Percentiles rank a stretch among this genome's conserved stretches.
phyloP scores from a whole-genome alignment of 2,329 filamentous ascomycete species.

The Colletotrichum tabaci region DNA sequence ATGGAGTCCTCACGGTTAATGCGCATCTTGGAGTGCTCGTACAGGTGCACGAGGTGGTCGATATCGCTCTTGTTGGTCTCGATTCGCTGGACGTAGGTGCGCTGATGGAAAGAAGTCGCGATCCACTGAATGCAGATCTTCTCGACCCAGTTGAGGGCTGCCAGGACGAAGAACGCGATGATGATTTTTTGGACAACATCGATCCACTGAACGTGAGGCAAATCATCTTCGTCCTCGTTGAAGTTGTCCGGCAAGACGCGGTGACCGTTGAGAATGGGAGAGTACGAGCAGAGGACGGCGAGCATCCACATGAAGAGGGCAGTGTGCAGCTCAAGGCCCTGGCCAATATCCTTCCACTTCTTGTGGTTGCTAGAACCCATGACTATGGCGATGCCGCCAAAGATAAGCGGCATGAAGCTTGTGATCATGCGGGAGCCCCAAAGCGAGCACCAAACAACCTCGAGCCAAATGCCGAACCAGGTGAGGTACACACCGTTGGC shows the following conservation, averaged over 20 bases:
- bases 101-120: slow-evolving; percentile 90
- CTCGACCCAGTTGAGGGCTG: slow-evolving; percentile 86
- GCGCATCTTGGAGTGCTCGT: slow-evolving; percentile 83
- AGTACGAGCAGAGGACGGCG: slow-evolving; percentile 86
- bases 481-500: slow-evolving; percentile 83
- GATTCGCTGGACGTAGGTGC: slow-evolving; percentile 92
- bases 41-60: slow-evolving; percentile 67
- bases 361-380: slow-evolving; percentile 88
- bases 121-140: slow-evolving; percentile 97
- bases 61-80: slow-evolving; percentile 95
- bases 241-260: slow-evolving; percentile 52
- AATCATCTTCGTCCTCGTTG: slow-evolving; percentile 64
- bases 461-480: slow-evolving; percentile 97
- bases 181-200: slow-evolving; percentile 87
- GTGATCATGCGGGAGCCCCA: slow-evolving; percentile 79
- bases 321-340: slow-evolving; percentile 86
- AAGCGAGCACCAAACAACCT: slow-evolving; percentile 91
- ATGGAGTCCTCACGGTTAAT: slow-evolving; percentile 68
- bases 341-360: slow-evolving; percentile 93
- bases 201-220: slow-evolving; percentile 74
- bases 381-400: slow-evolving; percentile 74
- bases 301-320: slow-evolving; percentile 95
- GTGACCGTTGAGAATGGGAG: slow-evolving; percentile 81
- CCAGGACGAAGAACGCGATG: slow-evolving; percentile 85
- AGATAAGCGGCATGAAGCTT: slow-evolving; percentile 63